A percentile compares a stretch with the other conserved stretches of the same genome.
Conservation (phyloP, 163 green algal genomes). For the Chlamydomonas reinhardtii region DNA sequence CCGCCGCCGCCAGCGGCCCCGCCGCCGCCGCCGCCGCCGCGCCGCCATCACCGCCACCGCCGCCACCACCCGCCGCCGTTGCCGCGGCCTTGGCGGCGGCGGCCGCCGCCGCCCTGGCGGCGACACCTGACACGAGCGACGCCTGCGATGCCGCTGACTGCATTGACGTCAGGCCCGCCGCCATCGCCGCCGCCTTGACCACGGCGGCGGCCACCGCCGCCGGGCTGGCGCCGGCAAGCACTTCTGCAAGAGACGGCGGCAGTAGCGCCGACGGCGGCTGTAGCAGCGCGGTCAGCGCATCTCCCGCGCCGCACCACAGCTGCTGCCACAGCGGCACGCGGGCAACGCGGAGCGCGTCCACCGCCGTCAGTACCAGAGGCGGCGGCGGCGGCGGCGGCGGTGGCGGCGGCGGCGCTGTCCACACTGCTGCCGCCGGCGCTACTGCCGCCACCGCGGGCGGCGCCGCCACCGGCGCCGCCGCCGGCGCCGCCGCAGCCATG, state of each 20-base stretch:
- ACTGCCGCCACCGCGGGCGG: not conserved
- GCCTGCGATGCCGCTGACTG: no score
- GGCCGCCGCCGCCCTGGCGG: no score
- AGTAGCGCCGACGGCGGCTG: not conserved
- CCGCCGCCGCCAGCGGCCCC: not conserved
- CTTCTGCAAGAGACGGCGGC: not conserved
- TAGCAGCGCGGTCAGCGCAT: not conserved
- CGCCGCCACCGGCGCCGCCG: not conserved
- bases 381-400: not conserved
- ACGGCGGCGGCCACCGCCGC: not conserved
- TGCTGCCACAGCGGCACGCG: slow-evolving; percentile 28
- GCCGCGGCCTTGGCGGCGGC: not conserved
- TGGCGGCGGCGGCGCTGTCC: not conserved
- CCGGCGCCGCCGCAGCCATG: not conserved
- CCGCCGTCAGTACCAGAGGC: not conserved
- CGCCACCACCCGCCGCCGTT: not conserved
- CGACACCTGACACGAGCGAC: no score
- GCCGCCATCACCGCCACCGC: not conserved
- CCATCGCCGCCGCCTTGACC: no score
- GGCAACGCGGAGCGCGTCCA: not conserved
- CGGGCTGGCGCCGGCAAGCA: not conserved
- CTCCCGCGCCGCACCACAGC: slow-evolving; percentile 17
- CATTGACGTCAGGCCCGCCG: no score
- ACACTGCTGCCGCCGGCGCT: not conserved
- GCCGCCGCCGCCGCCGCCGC: not conserved